A percentile compares a stretch with the other conserved stretches of the same genome.
Conservation (phyloP, 2,329 filamentous ascomycete genomes). For the Eurotiales sp. region DNA sequence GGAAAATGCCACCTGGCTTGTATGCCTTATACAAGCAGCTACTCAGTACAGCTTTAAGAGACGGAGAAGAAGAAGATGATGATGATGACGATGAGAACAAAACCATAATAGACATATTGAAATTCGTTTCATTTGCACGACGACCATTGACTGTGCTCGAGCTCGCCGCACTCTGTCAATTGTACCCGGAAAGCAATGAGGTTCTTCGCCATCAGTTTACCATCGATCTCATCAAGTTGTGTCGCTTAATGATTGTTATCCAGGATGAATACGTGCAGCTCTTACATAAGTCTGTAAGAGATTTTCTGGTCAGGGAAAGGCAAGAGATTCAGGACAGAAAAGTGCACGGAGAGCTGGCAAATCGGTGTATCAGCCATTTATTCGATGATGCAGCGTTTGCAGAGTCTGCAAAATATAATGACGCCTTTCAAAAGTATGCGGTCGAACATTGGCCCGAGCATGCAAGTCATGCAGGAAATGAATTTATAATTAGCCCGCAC, state of each 20-base stretch:
- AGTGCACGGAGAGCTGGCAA: neutral
- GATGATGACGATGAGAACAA: slow-evolving; percentile 4
- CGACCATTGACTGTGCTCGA: slow-evolving; percentile 14
- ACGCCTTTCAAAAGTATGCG: neutral
- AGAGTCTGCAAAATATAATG: neutral
- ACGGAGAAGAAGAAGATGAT: neutral
- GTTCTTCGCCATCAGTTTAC: slow-evolving; percentile 6
- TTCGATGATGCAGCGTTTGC: neutral
- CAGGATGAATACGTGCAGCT: slow-evolving; percentile 14
- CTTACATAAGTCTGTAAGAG: slow-evolving; percentile 17
- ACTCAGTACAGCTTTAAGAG: neutral
- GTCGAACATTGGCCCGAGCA: neutral
- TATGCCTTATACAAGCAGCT: neutral
- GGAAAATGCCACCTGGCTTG: slow-evolving; percentile 3
- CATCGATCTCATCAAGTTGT: slow-evolving; percentile 15
- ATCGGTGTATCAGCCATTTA: neutral
- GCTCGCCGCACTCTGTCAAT: neutral
- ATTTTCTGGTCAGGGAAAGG: slow-evolving; percentile 13
- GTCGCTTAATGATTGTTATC: slow-evolving; percentile 16
- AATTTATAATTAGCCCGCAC: neutral
- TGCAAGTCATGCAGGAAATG: neutral
- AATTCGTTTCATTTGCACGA: slow-evolving; percentile 11
- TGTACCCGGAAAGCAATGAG: neutral
- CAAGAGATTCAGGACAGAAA: neutral
- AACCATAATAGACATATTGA: neutral